Evolutionary conservation across 2,329 filamentous ascomycete genomes (phyloP), one percentile per base, ranked within the genome.

Genomic region (Verticillium klebahnii): DNA sequence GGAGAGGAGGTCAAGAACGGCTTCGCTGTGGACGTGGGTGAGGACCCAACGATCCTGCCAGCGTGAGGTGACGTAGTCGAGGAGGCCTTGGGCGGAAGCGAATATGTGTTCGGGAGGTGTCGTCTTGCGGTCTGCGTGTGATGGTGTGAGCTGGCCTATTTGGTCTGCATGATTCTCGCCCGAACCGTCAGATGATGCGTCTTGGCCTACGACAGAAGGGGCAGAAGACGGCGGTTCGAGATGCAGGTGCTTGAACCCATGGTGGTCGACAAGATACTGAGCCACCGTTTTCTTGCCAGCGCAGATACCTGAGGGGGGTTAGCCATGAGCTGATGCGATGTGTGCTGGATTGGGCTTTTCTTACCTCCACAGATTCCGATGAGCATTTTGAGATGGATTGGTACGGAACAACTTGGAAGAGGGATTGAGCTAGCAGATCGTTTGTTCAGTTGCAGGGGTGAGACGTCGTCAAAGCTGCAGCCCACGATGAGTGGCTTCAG

Each of bases 281-380:
- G 93, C 93, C 66, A 98, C 91, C 11, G 92, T 92, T 72, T 88
- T 89, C 79, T 97, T 98, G 70, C 95, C 95, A 57, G 94, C 89
- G 79, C 93, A 98, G 70, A 97, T 94, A 71, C 91, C 93, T 95
- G 71, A 50, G 50, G 34, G 62, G 65, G 12, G 32, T 59, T 58
- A 67, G 67, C 66, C 52, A 60, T 4, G 52, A 36, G 34, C 34
- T 58, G 45, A 59, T n/a, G 7, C 23, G 40, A 19, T n/a, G 25
- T 56, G 62, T 3, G 58, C 60, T 36, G 11, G 19, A 1, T 19
- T 31, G 29, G 19, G 29, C 29, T 29, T 3, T 29, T 63, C 76
- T 71, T 81, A 89, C 89, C 87, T 71, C 89, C 89, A 69, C 90
- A 93, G 63, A 93, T 82, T 61, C 90, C 90, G 65, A 93, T 89